Base-by-base conservation (phyloP, 1,284 basidiomycete species). In the Jaminaea rosea region DNA sequence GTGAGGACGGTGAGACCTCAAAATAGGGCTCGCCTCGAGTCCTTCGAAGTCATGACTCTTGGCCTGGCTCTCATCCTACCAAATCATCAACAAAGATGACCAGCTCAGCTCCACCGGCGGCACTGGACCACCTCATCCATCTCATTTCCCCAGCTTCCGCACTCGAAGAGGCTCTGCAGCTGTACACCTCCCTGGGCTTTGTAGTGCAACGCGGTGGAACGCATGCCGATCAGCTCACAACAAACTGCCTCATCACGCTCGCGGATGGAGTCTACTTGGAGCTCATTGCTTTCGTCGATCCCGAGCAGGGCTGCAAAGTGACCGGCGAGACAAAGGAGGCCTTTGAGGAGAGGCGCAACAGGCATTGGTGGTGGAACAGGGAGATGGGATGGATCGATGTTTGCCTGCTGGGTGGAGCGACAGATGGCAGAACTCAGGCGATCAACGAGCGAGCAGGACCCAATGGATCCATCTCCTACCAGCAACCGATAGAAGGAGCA, bases 231-330 rank as follows among this genome's bases (percentile, higher is more conserved):
- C 52, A 52, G 4, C 42, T 67, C 10, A 67, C 64, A 1, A 53
- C 53, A 4, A 67, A 67, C 31, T 60, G 59, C 3, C 60, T 67
- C 31, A 60, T 65, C 34, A 51, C 63, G 1, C 56, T 67, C 21
- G 36, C 55, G 7, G 63, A 67, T 45, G 64, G 64, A 7, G 55
- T 65, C 7, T 67, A 67, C 26, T 52, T 67, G 39, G 64, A 67
- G 55, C 26, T 67, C 5, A 58, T 67, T 44, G 58, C 58, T 23
- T 67, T 67, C 49, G 19, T 53, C 15, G 52, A 56, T 11, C n/a
- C n/a, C n/a, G n/a, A n/a, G n/a, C n/a, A n/a, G n/a, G n/a, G n/a
- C n/a, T n/a, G n/a, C n/a, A n/a, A n/a, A n/a, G n/a, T n/a, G n/a
- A n/a, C n/a, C n/a, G 34, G 37, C n/a, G 62, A 66, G 29, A 52